Evolutionary conservation across 1,284 basidiomycete genomes (phyloP).

Genomic region (Pseudomicrostroma phylloplanum): DNA sequence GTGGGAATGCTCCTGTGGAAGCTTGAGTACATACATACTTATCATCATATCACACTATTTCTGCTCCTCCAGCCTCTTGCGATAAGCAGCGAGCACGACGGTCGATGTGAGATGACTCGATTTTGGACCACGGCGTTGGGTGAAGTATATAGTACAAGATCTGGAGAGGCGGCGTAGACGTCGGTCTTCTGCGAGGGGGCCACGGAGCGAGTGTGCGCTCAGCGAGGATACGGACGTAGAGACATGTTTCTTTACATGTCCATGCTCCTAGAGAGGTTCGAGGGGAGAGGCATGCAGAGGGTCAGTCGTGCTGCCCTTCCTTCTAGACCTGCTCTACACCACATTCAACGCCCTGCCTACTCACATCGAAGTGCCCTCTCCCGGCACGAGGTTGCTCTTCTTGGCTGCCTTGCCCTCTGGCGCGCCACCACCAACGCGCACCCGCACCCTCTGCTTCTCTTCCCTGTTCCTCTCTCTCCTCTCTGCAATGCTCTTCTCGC

Average conservation of each 20-base stretch:
- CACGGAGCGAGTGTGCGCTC: too few species aligned
- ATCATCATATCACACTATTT: too few species aligned
- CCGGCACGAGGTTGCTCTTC: slow-evolving; percentile 13
- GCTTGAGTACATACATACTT: too few species aligned
- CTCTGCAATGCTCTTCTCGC: slow-evolving; percentile 6
- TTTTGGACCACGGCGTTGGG: too few species aligned
- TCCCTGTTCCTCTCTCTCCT: slow-evolving; percentile 12
- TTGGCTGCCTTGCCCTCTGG: neutral
- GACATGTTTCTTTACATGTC: neutral
- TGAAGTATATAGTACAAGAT: too few species aligned
- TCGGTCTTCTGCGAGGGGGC: too few species aligned
- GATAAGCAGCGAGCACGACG: too few species aligned
- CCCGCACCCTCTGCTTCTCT: slow-evolving; percentile 8
- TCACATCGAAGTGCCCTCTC: slow-evolving; percentile 12
- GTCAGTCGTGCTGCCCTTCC: neutral
- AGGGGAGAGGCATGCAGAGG: neutral
- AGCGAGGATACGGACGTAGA: too few species aligned
- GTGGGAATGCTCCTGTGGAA: too few species aligned
- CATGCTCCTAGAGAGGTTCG: neutral
- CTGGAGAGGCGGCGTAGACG: too few species aligned
- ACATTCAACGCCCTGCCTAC: neutral
- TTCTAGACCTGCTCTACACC: neutral
- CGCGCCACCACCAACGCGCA: neutral
- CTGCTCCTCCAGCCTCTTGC: too few species aligned
- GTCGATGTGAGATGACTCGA: too few species aligned